Evolutionary conservation across 2,329 filamentous ascomycete species (phyloP), one percentile per base, ranked within the genome.

Genomic region (Fusarium brachygibbosum): DNA sequence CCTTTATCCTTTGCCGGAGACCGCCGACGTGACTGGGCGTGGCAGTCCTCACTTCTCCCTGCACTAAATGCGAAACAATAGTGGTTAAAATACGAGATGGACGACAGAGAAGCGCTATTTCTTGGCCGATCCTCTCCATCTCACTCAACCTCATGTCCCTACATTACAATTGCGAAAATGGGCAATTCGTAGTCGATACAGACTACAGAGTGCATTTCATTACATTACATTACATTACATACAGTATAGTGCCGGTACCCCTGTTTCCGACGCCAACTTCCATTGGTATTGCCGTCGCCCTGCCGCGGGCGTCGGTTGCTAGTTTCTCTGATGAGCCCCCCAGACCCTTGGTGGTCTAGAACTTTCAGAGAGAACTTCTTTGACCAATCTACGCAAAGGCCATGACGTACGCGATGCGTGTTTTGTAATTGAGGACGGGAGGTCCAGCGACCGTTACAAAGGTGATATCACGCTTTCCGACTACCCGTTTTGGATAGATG

Each of bases 281-380:
- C 41, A 58, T 52, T 63, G 49, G 57, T 67, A 63, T 57, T 52
- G 66, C 66, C 66, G 66, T 50, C 58, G 51, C 52, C 32, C 59
- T 70, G 45, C 60, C 62, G 54, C 62, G 58, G 29, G 46, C 41
- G 37, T 42, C 38, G 44, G 53, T 54, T 29, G 19, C 62, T 60
- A 69, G 28, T 53, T 32, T 42, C 44, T 42, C 29, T 67, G 21
- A 63, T 52, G 37, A 45, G 52, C 37, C 54, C 37, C 54, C 50
- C 41, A 37, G 59, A 57, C 71, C 66, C 58, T 44, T 28, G 63
- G 59, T 38, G 53, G 71, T 70, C 71, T 72, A 58, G 69, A 68
- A 61, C 71, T 29, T 58, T 62, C 46, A 35, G 40, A 53, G 51
- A 66, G 66, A 68, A 72, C 68, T 72, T 67, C 42, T 21, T 50